Evolutionary conservation across 305 asterid species (phyloP), one percentile per base, ranked within the genome.

Genomic region (Solanum hybrid): DNA sequence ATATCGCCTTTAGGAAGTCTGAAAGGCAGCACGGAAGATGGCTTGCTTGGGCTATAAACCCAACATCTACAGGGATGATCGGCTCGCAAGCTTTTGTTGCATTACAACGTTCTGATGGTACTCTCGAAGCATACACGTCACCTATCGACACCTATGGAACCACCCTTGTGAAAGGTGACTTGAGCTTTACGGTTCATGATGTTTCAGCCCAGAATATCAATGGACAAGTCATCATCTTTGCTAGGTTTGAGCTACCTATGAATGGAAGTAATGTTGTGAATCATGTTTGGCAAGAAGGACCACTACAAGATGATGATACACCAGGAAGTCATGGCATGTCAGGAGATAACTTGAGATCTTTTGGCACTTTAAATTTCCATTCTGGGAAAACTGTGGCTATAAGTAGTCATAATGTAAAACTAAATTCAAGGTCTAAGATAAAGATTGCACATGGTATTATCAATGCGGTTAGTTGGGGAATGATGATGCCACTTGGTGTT

Each of bases 41-140:
- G 73, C 26, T 83, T 83, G 87, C 87, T 40, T 83, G 87, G 87
- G 87, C 87, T 83, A 40, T 42, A 83, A 83, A 83, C 28, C 87
- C 87, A 10, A 83, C 87, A 46, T 46, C 87, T 28, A 46, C 87
- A 8, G 87, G 87, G 16, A 83, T 83, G 87, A 0, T 46, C 13
- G 73, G 40, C 18, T 83, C 87, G 0, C 74, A 83, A 18, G 87
- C 87, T 46, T 83, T 83, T 83, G 87, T 83, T 2, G 74, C 74
- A 28, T 83, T 83, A 67, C 29, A 46, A 11, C 74, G 5, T 83
- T 83, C 40, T 46, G 29, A 83, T 46, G 74, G 87, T 5, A 29
- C 29, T 46, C 74, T 46, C 14, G 11, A 83, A 83, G 87, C 87
- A 46, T 83, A 83, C 87, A 83, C 40, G 8, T 83, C 87, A 29